Evolutionary conservation across 139 green algal genomes (phyloP), one percentile per base, ranked within the genome.

Genomic region (Coelastrella sp.): DNA sequence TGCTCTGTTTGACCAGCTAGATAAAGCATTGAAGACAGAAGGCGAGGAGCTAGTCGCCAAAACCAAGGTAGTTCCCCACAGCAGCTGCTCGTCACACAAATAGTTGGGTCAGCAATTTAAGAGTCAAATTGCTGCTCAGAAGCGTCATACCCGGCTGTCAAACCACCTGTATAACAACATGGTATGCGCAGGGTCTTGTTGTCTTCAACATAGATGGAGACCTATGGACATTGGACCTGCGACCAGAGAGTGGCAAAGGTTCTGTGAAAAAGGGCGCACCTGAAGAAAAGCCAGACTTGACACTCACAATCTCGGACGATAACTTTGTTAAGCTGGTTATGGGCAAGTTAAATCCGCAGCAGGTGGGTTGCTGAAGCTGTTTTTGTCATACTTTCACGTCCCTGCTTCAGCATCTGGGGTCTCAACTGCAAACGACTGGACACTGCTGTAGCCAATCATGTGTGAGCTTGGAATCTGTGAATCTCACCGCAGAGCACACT

Each of bases 321-420:
- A 89, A 95, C 85, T 97, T 97, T 88, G 90, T 77, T 0, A 89
- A 95, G 89, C 72, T 97, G 37, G 93, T 98, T 21, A 93, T 91
- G 82, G 95, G 95, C 50, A 98, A 98, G 86, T 87, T 97, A 50
- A 94, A 91, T 27, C 93, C 94, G 2, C 95, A 98, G 85, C 87
- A 93, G 88, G 92, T 95, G 23, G 9, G 35, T 15, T 7, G 5
- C 63, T 34, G 15, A 2, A 21, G 30, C 25, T 71, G 62, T 71
- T 19, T 34, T 13, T 23, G 8, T 35, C 9, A 35, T 71, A 71
- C n/a, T n/a, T n/a, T n/a, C n/a, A n/a, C n/a, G n/a, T n/a, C n/a
- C n/a, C n/a, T n/a, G n/a, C n/a, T n/a, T n/a, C n/a, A 71, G 62
- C 7, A 38, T n/a, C n/a, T 67, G 59, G 27, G 59, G 3, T 67